Evolutionary conservation across 345 rosid species (phyloP).

Genomic region (Sonneratia alba): DNA sequence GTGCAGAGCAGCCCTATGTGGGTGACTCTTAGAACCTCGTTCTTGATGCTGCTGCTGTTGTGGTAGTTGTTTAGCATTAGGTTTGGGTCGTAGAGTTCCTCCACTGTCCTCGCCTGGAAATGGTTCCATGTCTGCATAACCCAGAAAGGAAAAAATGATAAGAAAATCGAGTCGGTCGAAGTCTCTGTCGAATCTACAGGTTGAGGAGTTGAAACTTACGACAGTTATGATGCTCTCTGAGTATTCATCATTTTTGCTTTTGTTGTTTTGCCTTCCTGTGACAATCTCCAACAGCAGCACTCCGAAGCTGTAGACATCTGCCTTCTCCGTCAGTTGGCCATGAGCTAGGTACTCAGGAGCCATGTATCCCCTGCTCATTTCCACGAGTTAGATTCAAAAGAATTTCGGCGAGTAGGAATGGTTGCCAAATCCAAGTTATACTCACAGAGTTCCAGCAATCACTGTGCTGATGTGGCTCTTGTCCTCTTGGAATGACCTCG

Average conservation of each 20-base stretch:
- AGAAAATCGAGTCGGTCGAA: neutral
- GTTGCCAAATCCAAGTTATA: neutral
- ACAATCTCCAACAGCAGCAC: conserved; percentile 75
- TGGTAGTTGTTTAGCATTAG: conserved; percentile 34
- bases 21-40: conserved; percentile 49
- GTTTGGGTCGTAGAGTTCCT: conserved; percentile 70
- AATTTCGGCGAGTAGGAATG: no score
- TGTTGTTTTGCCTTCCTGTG: conserved; percentile 72
- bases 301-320: conserved; percentile 80
- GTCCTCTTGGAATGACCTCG: conserved; percentile 84
- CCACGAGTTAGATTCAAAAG: neutral
- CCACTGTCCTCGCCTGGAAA: conserved; percentile 55
- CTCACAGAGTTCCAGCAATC: conserved; percentile 93
- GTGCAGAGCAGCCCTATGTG: conserved; percentile 75
- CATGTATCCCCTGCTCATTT: conserved; percentile 73
- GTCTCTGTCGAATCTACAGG: neutral
- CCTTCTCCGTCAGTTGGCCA: conserved; percentile 91
- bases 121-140: conserved; percentile 59
- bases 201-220: conserved; percentile 30
- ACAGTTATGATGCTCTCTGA: conserved; percentile 63
- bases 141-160: neutral
- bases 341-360: conserved; percentile 91
- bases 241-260: conserved; percentile 59
- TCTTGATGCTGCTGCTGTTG: conserved; percentile 29
- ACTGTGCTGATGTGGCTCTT: conserved; percentile 96